These are phyloP conservation scores for Thalassia testudinum DNA, from an alignment of 116 monocot genomes.

Conservation along the genomic window DNA sequence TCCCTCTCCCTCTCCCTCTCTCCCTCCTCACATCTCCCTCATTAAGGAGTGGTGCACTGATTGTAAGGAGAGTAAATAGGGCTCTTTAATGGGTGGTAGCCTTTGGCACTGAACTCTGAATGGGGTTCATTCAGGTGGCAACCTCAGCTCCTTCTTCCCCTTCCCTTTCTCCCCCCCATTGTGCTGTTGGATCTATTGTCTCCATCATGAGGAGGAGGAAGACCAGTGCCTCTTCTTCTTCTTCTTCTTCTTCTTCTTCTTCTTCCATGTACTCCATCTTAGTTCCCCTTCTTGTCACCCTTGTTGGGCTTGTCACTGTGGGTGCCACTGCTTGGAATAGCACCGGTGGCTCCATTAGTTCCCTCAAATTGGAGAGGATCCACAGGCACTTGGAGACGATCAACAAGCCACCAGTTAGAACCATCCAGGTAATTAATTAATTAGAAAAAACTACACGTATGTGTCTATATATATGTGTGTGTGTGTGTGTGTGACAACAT, in stretches of 20 bases:
- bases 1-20: neutral
- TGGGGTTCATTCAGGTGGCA: neutral
- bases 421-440: conserved; percentile 1
- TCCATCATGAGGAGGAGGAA: conserved; percentile 3
- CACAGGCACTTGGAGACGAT: conserved; percentile 10
- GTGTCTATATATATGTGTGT: too few species aligned
- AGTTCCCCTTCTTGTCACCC: neutral
- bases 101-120: neutral
- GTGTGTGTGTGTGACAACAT: neutral
- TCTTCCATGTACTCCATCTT: neutral
- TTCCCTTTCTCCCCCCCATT: neutral
- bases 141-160: neutral
- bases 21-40: neutral
- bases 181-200: neutral
- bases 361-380: conserved; percentile 15
- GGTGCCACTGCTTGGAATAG: neutral
- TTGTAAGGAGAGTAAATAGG: neutral
- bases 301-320: neutral
- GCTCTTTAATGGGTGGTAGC: neutral
- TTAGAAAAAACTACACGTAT: conserved; percentile 2
- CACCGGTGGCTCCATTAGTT: neutral
- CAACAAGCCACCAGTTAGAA: conserved; percentile 21
- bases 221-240: neutral
- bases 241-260: neutral
- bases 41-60: neutral